Conservation (phyloP, 805 yeast genomes). For the Myxozyma lipomycoides region DNA sequence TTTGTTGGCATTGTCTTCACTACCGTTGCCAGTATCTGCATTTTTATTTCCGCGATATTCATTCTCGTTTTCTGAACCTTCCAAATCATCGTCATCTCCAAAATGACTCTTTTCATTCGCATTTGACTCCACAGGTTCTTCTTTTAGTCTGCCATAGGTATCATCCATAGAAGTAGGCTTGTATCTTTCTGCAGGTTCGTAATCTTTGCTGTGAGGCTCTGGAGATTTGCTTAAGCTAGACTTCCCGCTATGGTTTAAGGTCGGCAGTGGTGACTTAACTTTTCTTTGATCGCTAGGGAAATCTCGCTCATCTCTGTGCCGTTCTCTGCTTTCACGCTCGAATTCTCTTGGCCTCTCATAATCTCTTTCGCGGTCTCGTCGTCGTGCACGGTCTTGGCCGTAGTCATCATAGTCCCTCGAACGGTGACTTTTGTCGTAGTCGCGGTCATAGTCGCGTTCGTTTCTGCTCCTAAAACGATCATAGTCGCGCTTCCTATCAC, state of each 20-base stretch:
- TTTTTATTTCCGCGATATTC: background rate
- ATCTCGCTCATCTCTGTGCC: background rate
- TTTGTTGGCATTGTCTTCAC: background rate
- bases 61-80: slow-evolving; percentile 33
- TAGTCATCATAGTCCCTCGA: background rate
- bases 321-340: background rate
- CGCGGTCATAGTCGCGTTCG: slow-evolving; percentile 13
- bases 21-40: slow-evolving; percentile 2
- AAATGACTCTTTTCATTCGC: slow-evolving; percentile 30
- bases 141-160: slow-evolving; percentile 45
- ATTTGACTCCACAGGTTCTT: background rate
- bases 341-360: slow-evolving; percentile 1
- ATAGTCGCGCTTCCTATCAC: slow-evolving; percentile 11
- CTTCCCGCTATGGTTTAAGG: background rate
- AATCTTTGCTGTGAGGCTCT: background rate
- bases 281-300: background rate
- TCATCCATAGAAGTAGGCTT: slow-evolving; percentile 37
- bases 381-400: slow-evolving; percentile 16
- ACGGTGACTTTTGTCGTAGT: background rate
- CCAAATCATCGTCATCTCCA: slow-evolving; percentile 34
- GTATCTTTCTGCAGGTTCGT: slow-evolving; percentile 43
- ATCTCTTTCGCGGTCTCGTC: slow-evolving; percentile 8
- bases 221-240: background rate
- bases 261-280: background rate
- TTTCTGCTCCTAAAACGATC: slow-evolving; percentile 1